Evolutionary conservation across 2,329 filamentous ascomycete species (phyloP), one percentile per base, ranked within the genome.

Genomic region (Fusarium heterosporum): DNA sequence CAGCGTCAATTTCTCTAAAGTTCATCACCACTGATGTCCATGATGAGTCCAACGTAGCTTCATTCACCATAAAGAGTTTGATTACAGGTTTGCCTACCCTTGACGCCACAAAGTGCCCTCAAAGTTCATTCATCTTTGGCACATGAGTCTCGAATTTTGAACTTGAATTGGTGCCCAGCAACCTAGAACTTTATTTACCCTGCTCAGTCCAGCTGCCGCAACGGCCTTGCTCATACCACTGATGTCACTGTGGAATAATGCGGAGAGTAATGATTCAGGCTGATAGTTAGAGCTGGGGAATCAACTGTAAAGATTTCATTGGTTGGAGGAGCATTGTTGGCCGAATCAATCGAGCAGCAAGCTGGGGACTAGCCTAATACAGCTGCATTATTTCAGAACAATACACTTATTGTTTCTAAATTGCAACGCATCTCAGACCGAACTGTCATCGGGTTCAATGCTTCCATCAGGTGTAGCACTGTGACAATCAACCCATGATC

Each of bases 31-130:
- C n/a, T 34, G 7, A 9, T 8, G 8, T 16, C n/a, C 14, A 34
- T 34, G 14, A 34, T n/a, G 32, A 16, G n/a, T 16, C 32, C 16
- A 13, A 34, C 16, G 26, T 4, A 12, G 12, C 38, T 25, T 62
- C 28, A 36, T 36, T 32, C 13, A 41, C 16, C 13, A 13, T 22
- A 29, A 29, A 17, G 17, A 53, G 36, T 43, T 42, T 42, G n/a
- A 40, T 45, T 58, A 43, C 43, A 54, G 28, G 17, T 52, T 22
- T 22, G 6, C 22, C 17, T 40, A 46, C 34, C 41, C 59, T 61
- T 55, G 34, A 47, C 64, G 64, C 64, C 64, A 56, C 60, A 22
- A 36, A 34, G 29, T 22, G 19, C 41, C 19, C 22, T 64, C 36
- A 19, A 42, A 28, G 30, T 38, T 29, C 26, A 39, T 32, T 17